These are phyloP conservation scores for sweet orange (Citrus sinensis) DNA, from an alignment of 345 rosid genomes.

Conservation along the genomic window DVS_A1.0 CM039165.1:6260001-6260500, in stretches of 20 bases:
- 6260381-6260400: slow-evolving; percentile 29
- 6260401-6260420: slow-evolving; percentile 50
- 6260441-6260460: background rate
- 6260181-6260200: slow-evolving; percentile 66
- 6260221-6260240: slow-evolving; percentile 49
- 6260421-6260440: slow-evolving; percentile 36
- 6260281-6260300: slow-evolving; percentile 22
- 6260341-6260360: slow-evolving; percentile 34
- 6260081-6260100: background rate
- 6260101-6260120: slow-evolving; percentile 65
- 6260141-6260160: slow-evolving; percentile 46
- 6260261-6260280: slow-evolving; percentile 59
- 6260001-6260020: slow-evolving; percentile 78
- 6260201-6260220: slow-evolving; percentile 65
- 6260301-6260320: slow-evolving; percentile 43
- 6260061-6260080: slow-evolving; percentile 55
- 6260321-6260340: slow-evolving; percentile 27
- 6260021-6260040: slow-evolving; percentile 48
- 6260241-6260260: slow-evolving; percentile 55
- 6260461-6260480: background rate
- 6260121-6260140: slow-evolving; percentile 77
- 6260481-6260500: slow-evolving; percentile 34
- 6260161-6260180: slow-evolving; percentile 55
- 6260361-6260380: slow-evolving; percentile 57
- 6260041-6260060: slow-evolving; percentile 62